Base-by-base conservation (phyloP, 371 early-diverging fungal species). In the Haplosporangium sp. region DNA sequence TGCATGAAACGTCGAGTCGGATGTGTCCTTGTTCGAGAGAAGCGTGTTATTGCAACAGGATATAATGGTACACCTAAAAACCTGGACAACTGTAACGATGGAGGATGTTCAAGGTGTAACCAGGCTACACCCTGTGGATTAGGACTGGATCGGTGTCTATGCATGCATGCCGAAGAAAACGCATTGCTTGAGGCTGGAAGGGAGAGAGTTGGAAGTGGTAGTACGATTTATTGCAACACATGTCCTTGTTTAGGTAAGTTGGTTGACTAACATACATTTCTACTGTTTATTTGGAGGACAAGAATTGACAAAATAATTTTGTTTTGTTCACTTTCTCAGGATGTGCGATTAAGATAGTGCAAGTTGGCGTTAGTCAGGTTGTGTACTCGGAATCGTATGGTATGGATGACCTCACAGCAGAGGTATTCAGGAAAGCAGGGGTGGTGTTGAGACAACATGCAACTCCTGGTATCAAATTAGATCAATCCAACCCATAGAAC, bases 81-180 rank as follows among this genome's bases (percentile, higher is more conserved):
- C 4, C 77, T 98, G 35, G 77, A 83, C 42, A 99, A 99, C 77
- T 99, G 99, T 81, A 94, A 91, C 67, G 94, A 98, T 59, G 97
- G 98, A 9, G 99, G 99, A 0, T 99, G 99, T 83, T 86, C 84
- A 19, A 86, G 99, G 45, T 99, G 99, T 86, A 98, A 98, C 77
- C 90, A 85, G 15, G 93, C 86, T 1, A 88, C 95, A 0, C 88
- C 89, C 0, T 92, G 94, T 70, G 98, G 96, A 4, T 85, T 85
- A 15, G 90, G 88, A 2, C 77, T 98, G 55, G 96, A 97, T 78
- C 84, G 90, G 44, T 99, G 99, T 77, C 77, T 98, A 44, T 99
- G 99, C 84, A 89, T 99, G 84, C 99, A 99, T 82, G 99, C 99
- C 1, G 99, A 99, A 77, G 99, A 99, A 86, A 99, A 98, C 84